Evolutionary conservation across 2,329 filamentous ascomycete genomes (phyloP).

Genomic region (Pestalotiopsis fici): DNA sequence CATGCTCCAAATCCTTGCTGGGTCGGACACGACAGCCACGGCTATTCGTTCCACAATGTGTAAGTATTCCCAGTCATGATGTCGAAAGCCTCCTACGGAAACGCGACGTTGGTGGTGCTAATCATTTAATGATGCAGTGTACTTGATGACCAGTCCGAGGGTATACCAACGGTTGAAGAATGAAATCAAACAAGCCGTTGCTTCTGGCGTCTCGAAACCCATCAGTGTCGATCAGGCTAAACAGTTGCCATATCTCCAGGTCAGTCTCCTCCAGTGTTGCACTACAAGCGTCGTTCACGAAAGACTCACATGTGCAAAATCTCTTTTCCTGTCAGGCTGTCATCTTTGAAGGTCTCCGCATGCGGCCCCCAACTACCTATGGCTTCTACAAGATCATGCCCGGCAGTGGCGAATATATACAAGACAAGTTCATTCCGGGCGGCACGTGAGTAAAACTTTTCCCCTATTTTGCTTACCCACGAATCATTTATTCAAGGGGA

Average conservation of each 20-base stretch:
- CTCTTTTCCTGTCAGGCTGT: not conserved
- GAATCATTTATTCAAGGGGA: not conserved
- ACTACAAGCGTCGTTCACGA: not conserved
- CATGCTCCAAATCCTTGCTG: conserved; percentile 2
- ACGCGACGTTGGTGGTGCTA: not conserved
- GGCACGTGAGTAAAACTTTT: conserved; percentile 20
- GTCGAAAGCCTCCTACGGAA: not conserved
- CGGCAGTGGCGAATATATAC: not conserved
- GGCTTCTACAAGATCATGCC: conserved; percentile 11
- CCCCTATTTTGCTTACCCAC: not conserved
- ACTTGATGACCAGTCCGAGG: conserved; percentile 1
- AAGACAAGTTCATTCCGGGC: conserved; percentile 28
- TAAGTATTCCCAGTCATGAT: not conserved
- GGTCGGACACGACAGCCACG: conserved; percentile 9
- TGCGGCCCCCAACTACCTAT: not conserved
- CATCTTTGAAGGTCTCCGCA: conserved; percentile 9
- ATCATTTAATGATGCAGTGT: not conserved
- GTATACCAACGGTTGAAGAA: conserved; percentile 8
- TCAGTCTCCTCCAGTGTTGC: not conserved
- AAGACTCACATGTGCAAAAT: not conserved
- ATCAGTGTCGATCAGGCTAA: conserved; percentile 11
- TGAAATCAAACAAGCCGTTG: conserved; percentile 6
- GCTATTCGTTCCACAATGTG: conserved; percentile 9
- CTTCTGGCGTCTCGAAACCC: conserved; percentile 1
- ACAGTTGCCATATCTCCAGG: conserved; percentile 10